Conservation (phyloP, 108 stramenopile species). For the Nitzschia putrida region DNA sequence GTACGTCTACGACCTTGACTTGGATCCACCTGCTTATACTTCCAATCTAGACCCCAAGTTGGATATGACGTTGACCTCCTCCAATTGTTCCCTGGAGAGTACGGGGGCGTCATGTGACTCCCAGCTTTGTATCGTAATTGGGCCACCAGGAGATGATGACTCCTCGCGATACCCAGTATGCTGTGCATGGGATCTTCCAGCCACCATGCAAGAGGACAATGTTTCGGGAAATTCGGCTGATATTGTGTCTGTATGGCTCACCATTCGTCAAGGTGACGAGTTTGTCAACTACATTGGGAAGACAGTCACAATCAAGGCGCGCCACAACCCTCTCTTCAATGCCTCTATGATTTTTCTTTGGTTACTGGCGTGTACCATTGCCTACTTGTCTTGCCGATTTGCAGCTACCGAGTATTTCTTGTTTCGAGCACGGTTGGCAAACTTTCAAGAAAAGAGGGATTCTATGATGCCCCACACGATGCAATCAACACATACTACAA, state of each 20-base stretch:
- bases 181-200: slow-evolving; percentile 41
- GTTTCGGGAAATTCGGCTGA: slow-evolving; percentile 19
- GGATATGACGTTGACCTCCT: slow-evolving; percentile 14
- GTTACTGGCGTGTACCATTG: slow-evolving; percentile 15
- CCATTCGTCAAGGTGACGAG: slow-evolving; percentile 32
- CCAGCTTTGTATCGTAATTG: slow-evolving; percentile 30
- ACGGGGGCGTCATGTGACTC: slow-evolving; percentile 24
- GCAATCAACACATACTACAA: too few species aligned
- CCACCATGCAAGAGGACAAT: slow-evolving; percentile 23
- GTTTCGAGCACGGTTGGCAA: slow-evolving; percentile 13
- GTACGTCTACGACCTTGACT: slow-evolving; percentile 19
- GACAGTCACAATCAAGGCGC: slow-evolving; percentile 12
- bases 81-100: slow-evolving; percentile 10
- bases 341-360: slow-evolving; percentile 25
- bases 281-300: slow-evolving; percentile 4
- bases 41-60: slow-evolving; percentile 21
- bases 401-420: slow-evolving; percentile 4
- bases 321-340: slow-evolving; percentile 19
- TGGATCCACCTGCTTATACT: slow-evolving; percentile 39
- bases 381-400: background rate
- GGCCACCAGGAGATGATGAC: slow-evolving; percentile 7
- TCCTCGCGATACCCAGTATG: slow-evolving; percentile 26
- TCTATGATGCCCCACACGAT: background rate
- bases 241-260: slow-evolving; percentile 28
- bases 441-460: slow-evolving; percentile 5